phyloP scores from a whole-genome alignment of 768 basidiomycete species.

The Albatrellus ellisii region DNA sequence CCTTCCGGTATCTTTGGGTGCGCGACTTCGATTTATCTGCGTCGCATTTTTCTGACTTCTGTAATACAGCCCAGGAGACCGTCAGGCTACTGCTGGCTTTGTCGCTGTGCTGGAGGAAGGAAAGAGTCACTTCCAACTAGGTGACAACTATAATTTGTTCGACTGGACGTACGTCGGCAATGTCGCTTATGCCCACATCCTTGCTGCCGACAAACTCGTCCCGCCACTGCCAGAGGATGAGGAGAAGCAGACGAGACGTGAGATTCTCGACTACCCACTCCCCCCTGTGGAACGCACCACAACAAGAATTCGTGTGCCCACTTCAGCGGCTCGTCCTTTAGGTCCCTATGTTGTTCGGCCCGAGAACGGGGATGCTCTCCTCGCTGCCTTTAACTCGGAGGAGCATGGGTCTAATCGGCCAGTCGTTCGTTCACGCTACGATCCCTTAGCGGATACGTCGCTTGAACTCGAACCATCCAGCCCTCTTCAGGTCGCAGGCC shows the following conservation, averaged over 20 bases:
- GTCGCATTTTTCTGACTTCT: not conserved
- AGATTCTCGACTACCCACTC: slow-evolving; percentile 36
- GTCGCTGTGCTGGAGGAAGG: slow-evolving; percentile 65
- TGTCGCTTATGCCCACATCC: slow-evolving; percentile 82
- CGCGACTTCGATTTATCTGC: slow-evolving; percentile 14
- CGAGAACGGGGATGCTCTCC: slow-evolving; percentile 40
- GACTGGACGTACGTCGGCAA: slow-evolving; percentile 97
- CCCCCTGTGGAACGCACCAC: slow-evolving; percentile 52
- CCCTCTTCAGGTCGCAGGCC: slow-evolving; percentile 76
- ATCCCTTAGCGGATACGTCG: slow-evolving; percentile 53
- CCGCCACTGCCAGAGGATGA: slow-evolving; percentile 30
- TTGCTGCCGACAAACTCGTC: slow-evolving; percentile 82
- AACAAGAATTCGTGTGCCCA: slow-evolving; percentile 56
- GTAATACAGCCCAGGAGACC: slow-evolving; percentile 70
- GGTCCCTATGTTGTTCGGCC: slow-evolving; percentile 66
- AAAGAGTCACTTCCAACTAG: slow-evolving; percentile 89
- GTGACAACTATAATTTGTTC: slow-evolving; percentile 83
- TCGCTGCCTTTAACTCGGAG: slow-evolving; percentile 37
- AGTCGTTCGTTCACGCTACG: slow-evolving; percentile 68
- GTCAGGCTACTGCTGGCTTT: slow-evolving; percentile 73
- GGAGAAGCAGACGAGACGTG: slow-evolving; percentile 18
- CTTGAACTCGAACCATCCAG: slow-evolving; percentile 38
- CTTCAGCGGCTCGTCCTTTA: slow-evolving; percentile 66
- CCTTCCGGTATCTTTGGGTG: slow-evolving; percentile 96
- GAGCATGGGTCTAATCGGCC: no score